These are phyloP conservation scores for Podospora bellae-mahoneyi DNA, from an alignment of 495 filamentous ascomycete species.

Conservation along the genomic window DNA sequence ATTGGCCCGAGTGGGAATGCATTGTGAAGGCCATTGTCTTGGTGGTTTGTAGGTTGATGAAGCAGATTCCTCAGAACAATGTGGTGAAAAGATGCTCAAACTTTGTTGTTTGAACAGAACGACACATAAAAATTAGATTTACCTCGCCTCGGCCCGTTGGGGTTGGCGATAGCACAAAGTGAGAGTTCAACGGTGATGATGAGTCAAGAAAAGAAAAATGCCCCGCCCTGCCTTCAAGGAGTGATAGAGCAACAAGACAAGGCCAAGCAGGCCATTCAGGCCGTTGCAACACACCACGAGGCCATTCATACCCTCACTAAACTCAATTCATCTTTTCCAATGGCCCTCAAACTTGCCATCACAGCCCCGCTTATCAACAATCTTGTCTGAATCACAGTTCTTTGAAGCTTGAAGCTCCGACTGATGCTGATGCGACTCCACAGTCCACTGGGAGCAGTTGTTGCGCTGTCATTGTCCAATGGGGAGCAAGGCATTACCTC, in stretches of 20 bases:
- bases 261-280: neutral
- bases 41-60: neutral
- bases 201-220: neutral
- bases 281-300: neutral
- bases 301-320: neutral
- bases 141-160: neutral
- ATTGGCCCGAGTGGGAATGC: conserved; percentile 96
- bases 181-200: neutral
- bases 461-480: neutral
- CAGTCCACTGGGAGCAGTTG: too few species aligned
- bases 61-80: neutral
- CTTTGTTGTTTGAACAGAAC: neutral
- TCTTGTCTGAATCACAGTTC: neutral
- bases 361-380: neutral
- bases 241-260: neutral
- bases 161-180: neutral
- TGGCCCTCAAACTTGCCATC: neutral
- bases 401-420: neutral
- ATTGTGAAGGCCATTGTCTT: conserved; percentile 89
- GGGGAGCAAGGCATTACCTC: neutral
- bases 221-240: neutral
- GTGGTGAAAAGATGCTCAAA: neutral
- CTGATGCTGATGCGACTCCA: neutral
- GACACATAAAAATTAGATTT: neutral
- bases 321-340: neutral